These are phyloP conservation scores for Cutaneotrichosporon cavernicola DNA, from an alignment of 1,284 basidiomycete genomes.

Conservation along the genomic window DNA sequence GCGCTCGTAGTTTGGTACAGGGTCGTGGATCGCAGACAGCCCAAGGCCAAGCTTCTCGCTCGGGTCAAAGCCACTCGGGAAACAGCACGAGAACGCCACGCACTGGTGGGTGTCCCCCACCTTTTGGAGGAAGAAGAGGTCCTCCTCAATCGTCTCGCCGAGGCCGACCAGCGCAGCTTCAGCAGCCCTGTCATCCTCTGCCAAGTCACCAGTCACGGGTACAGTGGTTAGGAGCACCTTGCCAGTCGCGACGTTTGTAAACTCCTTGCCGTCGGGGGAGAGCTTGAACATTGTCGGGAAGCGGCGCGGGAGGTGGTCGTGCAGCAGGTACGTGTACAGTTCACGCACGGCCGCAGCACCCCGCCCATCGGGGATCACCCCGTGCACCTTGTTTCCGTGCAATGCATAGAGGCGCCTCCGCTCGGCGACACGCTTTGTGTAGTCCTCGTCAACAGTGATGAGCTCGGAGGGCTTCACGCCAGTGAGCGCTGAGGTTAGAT, in stretches of 20 bases:
- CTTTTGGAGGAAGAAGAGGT: conserved; percentile 21
- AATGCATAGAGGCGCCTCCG: conserved; percentile 9
- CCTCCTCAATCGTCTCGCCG: conserved; percentile 23
- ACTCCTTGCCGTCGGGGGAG: not conserved
- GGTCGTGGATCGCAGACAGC: conserved; percentile 17
- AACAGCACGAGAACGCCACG: conserved; percentile 24
- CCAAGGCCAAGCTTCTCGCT: conserved; percentile 19
- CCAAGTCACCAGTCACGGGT: not conserved
- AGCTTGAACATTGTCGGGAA: conserved; percentile 19
- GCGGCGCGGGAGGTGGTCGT: conserved; percentile 14
- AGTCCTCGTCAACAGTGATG: conserved; percentile 21
- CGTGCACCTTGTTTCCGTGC: conserved; percentile 11
- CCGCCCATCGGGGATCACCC: conserved; percentile 13
- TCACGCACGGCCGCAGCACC: conserved; percentile 20
- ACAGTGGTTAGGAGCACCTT: not conserved
- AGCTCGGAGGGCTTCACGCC: conserved; percentile 17
- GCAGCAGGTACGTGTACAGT: conserved; percentile 16
- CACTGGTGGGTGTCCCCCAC: conserved; percentile 14
- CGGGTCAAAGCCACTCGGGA: conserved; percentile 22
- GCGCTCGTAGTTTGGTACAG: conserved; percentile 19
- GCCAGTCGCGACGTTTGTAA: conserved; percentile 16
- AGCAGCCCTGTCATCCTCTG: conserved; percentile 4
- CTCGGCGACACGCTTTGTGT: conserved; percentile 9
- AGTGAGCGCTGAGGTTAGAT: conserved; percentile 13
- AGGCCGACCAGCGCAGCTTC: conserved; percentile 9